Evolutionary conservation across 2,329 filamentous ascomycete species (phyloP).

Genomic region (Hyphodiscus sp.): DNA sequence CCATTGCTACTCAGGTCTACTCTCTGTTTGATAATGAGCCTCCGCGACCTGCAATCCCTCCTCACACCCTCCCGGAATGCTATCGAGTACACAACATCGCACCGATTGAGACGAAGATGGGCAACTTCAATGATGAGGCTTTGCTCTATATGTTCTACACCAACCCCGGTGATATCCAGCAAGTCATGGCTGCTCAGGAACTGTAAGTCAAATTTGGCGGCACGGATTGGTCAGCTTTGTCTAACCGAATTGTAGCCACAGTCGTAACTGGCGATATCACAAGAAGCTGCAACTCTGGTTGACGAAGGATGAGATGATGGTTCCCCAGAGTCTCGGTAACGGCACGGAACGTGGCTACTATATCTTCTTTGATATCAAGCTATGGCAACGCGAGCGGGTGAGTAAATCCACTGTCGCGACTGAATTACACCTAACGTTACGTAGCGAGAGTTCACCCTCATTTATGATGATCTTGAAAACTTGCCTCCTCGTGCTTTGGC

Average conservation of each 20-base stretch:
- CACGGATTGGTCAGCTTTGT: neutral
- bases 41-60: conserved; percentile 50
- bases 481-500: conserved; percentile 17
- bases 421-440: conserved; percentile 12
- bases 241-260: conserved; percentile 39
- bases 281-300: conserved; percentile 61
- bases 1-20: conserved; percentile 52
- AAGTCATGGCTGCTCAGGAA: conserved; percentile 56
- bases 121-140: conserved; percentile 62
- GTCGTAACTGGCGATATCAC: conserved; percentile 63
- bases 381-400: conserved; percentile 59
- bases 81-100: conserved; percentile 62
- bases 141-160: conserved; percentile 66
- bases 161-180: conserved; percentile 55
- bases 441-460: conserved; percentile 53
- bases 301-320: conserved; percentile 61
- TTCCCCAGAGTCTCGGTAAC: conserved; percentile 51
- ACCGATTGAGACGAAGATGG: conserved; percentile 57
- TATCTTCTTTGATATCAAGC: conserved; percentile 57
- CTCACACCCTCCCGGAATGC: conserved; percentile 56
- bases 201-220: conserved; percentile 40
- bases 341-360: conserved; percentile 60
- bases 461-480: conserved; percentile 57
- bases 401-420: conserved; percentile 24
- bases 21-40: conserved; percentile 55